Conservation (phyloP, 2,329 filamentous ascomycete genomes). For the Neonectria hederae region DNA sequence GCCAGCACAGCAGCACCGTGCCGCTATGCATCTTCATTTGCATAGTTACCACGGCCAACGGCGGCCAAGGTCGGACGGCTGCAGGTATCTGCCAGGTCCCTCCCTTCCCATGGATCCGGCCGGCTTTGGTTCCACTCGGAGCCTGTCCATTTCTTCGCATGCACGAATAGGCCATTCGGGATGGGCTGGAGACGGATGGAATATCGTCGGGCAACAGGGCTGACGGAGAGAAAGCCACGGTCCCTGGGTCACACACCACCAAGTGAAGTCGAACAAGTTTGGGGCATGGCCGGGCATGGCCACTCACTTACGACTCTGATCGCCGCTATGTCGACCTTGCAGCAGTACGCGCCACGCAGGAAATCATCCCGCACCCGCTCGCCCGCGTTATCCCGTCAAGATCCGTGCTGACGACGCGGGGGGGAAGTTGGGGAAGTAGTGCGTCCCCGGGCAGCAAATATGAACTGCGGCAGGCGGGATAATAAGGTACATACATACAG, state of each 20-base stretch:
- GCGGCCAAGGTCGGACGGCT: constrained; percentile 32
- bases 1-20: constrained; percentile 31
- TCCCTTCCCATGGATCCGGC: constrained; percentile 10
- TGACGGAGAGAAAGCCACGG: constrained; percentile 21
- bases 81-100: constrained; percentile 9
- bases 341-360: constrained; percentile 10
- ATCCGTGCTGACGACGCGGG: constrained; percentile 42
- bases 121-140: constrained; percentile 20
- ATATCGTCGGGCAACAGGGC: constrained; percentile 12
- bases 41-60: constrained; percentile 24
- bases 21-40: constrained; percentile 20
- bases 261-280: constrained; percentile 2
- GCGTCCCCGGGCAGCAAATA: constrained; percentile 17
- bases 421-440: constrained; percentile 42
- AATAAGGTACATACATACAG: constrained; percentile 25
- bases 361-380: constrained; percentile 38
- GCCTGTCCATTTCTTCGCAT: constrained; percentile 12
- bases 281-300: constrained; percentile 6
- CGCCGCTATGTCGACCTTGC: constrained; percentile 19
- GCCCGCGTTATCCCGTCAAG: constrained; percentile 39
- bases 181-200: neutral
- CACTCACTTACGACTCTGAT: constrained; percentile 9
- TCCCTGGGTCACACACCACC: constrained; percentile 10
- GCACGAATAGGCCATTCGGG: constrained; percentile 4
- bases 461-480: constrained; percentile 30